A percentile compares a stretch with the other conserved stretches of the same genome.
Conservation (phyloP, 176 grass and related monocot species). For the Phoenix dactylifera region DNA sequence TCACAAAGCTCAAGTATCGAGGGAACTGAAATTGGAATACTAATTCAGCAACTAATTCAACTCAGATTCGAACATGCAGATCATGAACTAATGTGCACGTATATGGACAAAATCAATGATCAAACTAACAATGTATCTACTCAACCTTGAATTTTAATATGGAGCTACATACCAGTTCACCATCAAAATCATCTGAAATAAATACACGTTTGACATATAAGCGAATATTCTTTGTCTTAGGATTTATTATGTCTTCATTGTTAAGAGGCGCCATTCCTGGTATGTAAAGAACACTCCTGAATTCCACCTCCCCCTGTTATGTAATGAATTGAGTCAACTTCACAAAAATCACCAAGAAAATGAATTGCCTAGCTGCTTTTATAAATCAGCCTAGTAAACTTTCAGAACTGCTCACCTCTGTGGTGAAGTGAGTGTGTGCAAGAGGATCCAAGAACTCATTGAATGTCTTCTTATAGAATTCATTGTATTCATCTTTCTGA, state of each 20-base stretch:
- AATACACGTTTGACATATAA: not conserved
- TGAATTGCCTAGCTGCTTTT: no score
- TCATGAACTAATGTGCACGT: no score
- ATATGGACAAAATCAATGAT: no score
- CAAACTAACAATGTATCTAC: no score
- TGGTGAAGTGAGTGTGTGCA: slow-evolving; percentile 68
- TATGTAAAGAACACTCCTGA: slow-evolving; percentile 38
- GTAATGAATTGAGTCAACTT: no score
- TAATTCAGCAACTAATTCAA: slow-evolving; percentile 5
- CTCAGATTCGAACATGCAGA: no score
- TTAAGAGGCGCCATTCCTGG: slow-evolving; percentile 35
- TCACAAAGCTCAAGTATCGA: slow-evolving; percentile 88
- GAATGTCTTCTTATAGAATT: slow-evolving; percentile 93
- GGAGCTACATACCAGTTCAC: not conserved
- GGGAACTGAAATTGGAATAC: slow-evolving; percentile 52
- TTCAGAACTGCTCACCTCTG: slow-evolving; percentile 41
- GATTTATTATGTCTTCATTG: slow-evolving; percentile 2
- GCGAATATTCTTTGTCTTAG: not conserved
- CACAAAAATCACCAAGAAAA: no score
- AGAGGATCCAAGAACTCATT: slow-evolving; percentile 93
- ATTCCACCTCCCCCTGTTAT: not conserved
- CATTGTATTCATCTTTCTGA: slow-evolving; percentile 66
- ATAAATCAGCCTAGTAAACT: not conserved
- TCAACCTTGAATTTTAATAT: no score
- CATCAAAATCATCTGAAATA: slow-evolving; percentile 5